Evolutionary conservation across 1,284 basidiomycete genomes (phyloP), one percentile per base, ranked within the genome.

Genomic region (Tilletiopsis washingtonensis): DNA sequence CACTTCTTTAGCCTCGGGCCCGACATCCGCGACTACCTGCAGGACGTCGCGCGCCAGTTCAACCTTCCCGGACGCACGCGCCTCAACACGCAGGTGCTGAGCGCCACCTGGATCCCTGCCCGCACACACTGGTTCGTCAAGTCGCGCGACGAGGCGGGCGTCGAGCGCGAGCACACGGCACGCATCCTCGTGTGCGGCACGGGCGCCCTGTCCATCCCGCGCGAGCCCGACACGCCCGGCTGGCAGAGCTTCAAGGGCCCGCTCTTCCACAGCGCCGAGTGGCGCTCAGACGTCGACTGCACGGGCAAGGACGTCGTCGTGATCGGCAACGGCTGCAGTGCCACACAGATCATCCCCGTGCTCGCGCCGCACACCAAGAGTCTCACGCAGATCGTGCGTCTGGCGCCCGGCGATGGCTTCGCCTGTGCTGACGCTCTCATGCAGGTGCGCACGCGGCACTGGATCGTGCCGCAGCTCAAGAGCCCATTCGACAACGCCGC

Each of bases 241-340:
- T 38, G 61, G 34, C 61, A 73, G 41, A 48, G 49, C 20, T 75
- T 74, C 46, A 45, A 61, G 14, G 67, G 64, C 1, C 39, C 60
- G 20, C n/a, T 51, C 43, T 75, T 75, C 56, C 74, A 75, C 53
- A 70, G 70, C 19, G 72, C 71, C 0, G 52, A 63, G 3, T 75
- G 74, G 74, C 63, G 71, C 41, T 61, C 66, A 26, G 49, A 51
- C 15, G 62, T 75, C 23, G 53, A 68, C 24, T 39, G 73, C 36
- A 60, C 57, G 34, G 62, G 61, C 45, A 75, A 74, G 51, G 54
- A 69, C 34, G 71, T 75, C 9, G 61, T 72, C 14, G 53, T 75
- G 11, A 53, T 75, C 5, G 69, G 70, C 36, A 72, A 71, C 41
- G 69, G 67, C 6, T 73, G 63, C 37, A 60, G 60, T 0, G 71